Base-by-base conservation (phyloP, 1,284 basidiomycete genomes). In the Tranzscheliella williamsii region DNA sequence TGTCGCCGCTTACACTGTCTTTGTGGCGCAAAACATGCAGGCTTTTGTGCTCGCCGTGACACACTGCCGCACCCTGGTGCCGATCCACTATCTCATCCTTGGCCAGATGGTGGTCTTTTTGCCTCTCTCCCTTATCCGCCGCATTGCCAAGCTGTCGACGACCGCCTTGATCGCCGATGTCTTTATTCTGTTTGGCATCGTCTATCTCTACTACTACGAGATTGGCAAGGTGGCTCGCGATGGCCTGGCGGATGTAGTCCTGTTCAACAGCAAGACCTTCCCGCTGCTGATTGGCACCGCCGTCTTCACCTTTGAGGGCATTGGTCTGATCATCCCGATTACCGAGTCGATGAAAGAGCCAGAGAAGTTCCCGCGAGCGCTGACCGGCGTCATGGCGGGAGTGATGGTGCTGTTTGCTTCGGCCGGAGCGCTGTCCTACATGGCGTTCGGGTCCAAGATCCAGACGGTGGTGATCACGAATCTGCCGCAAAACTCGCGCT, bases 291-390 rank as follows among this genome's bases (percentile, higher is more conserved):
- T 98, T 60, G 95, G 91, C 20, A 97, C 95, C 15, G 94, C 94
- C 4, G 94, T 98, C 18, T 98, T 97, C 78, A 92, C 95, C 0
- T 99, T 98, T 66, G 95, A 98, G 79, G 94, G 94, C 15, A 91
- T 98, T 65, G 94, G 95, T 38, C 81, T 98, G 78, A 88, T 98
- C 57, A 91, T 98, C 64, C 94, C 95, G 11, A 96, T 98, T 69
- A 92, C 91, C 7, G 93, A 99, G 75, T 86, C 91, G 5, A 98
- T 99, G 94, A 68, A 69, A 46, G 72, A 97, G 78, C 95, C 95
- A 2, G 85, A 85, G 70, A 91, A 90, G 79, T 96, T 98, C 83
- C 92, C 94, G 2, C 81, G 79, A 33, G 91, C 89, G 1, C 80
- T 99, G 27, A 88, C 89, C 3, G 89, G 88, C 8, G 93, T 97